Evolutionary conservation across 2,329 filamentous ascomycete species (phyloP).

Genomic region (Xylaria sp.): DNA sequence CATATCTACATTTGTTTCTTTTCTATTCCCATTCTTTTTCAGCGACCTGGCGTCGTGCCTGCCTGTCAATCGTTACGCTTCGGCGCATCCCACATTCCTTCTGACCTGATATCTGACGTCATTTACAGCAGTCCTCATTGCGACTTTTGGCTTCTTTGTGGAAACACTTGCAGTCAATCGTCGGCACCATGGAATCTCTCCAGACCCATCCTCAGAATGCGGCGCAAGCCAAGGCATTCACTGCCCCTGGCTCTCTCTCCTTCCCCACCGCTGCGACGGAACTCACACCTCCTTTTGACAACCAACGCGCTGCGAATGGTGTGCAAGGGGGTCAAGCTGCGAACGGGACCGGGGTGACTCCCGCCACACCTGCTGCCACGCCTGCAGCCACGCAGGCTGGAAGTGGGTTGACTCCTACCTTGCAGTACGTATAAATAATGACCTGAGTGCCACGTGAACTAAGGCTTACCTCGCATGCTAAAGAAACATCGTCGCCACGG

Average conservation of each 20-base stretch:
- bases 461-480: slow-evolving; percentile 64
- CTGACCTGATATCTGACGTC: slow-evolving; percentile 24
- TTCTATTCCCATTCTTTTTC: not conserved
- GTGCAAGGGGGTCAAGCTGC: slow-evolving; percentile 68
- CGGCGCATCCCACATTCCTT: not conserved
- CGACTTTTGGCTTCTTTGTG: slow-evolving; percentile 26
- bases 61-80: not conserved
- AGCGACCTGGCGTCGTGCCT: not conserved
- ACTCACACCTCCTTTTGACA: slow-evolving; percentile 79
- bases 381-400: slow-evolving; percentile 84
- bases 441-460: slow-evolving; percentile 50
- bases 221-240: slow-evolving; percentile 94
- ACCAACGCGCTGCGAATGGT: slow-evolving; percentile 59
- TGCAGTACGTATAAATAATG: slow-evolving; percentile 87
- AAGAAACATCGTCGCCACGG: slow-evolving; percentile 99
- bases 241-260: slow-evolving; percentile 89
- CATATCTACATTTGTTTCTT: not conserved
- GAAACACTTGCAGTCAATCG: slow-evolving; percentile 27
- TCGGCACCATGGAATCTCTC: slow-evolving; percentile 48
- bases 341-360: slow-evolving; percentile 83
- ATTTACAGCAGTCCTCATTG: slow-evolving; percentile 9
- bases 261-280: slow-evolving; percentile 88
- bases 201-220: slow-evolving; percentile 85
- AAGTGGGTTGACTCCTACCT: slow-evolving; percentile 89
- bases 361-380: slow-evolving; percentile 90